Evolutionary conservation across 2,329 filamentous ascomycete species (phyloP).

Genomic region (Fusarium chuoi): DNA sequence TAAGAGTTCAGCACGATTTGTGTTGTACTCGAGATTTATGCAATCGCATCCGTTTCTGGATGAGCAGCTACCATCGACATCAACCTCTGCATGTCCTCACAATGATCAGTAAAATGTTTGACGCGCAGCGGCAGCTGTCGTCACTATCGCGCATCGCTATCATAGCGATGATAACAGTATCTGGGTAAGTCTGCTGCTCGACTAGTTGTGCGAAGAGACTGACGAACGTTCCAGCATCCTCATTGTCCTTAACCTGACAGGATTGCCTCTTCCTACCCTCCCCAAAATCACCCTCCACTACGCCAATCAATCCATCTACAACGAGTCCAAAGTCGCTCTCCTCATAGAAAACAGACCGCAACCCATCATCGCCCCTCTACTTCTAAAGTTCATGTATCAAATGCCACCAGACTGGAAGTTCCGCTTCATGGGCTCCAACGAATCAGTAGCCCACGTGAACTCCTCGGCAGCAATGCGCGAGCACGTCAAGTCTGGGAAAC

Average conservation of each 20-base stretch:
- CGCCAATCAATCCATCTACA: not conserved
- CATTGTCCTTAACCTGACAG: not conserved
- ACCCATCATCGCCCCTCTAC: not conserved
- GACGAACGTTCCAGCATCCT: fast-evolving
- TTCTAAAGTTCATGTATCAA: not conserved
- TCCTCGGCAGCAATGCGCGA: not conserved
- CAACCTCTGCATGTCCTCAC: not conserved
- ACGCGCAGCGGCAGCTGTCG: not conserved
- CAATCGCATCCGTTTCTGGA: not conserved
- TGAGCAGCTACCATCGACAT: not conserved
- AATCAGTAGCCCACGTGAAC: not conserved
- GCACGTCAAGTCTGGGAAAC: not conserved
- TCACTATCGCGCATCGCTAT: not conserved
- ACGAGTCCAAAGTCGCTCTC: not conserved
- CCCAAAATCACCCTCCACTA: not conserved
- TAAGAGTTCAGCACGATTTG: not conserved
- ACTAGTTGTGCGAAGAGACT: fast-evolving
- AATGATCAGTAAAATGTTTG: not conserved
- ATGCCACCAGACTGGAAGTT: not conserved
- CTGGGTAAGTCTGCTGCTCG: fast-evolving
- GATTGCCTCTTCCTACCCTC: fast-evolving
- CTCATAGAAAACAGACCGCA: not conserved
- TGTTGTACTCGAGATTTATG: fast-evolving
- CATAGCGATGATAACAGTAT: fast-evolving
- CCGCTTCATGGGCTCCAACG: not conserved